Percentiles rank a stretch among this genome's conserved stretches.
Conservation (phyloP, 306 rosid genomes). For the cucumber (Cucumis sativus) region Cucumber_9930_V3 NC_026659.2:21670501-21671000, state of each 20-base stretch:
- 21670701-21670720: conserved; percentile 12
- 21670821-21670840: conserved; percentile 63
- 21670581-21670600: too few relatives aligned
- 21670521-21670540: too few relatives aligned
- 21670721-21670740: conserved; percentile 74
- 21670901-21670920: conserved; percentile 60
- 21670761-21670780: conserved; percentile 36
- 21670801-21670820: conserved; percentile 66
- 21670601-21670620: too few relatives aligned
- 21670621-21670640: not conserved
- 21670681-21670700: not conserved
- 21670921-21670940: conserved; percentile 57
- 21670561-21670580: too few relatives aligned
- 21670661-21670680: not conserved
- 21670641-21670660: not conserved
- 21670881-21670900: conserved; percentile 52
- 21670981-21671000: conserved; percentile 67
- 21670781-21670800: conserved; percentile 20
- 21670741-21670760: conserved; percentile 52
- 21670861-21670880: conserved; percentile 64
- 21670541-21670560: too few relatives aligned
- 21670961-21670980: conserved; percentile 58
- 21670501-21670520: too few relatives aligned
- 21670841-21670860: conserved; percentile 59
- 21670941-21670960: conserved; percentile 39